A percentile compares a stretch with the other conserved stretches of the same genome.
Conservation (phyloP, 1,139 yeast genomes). For the Blastobotrys apis region DNA sequence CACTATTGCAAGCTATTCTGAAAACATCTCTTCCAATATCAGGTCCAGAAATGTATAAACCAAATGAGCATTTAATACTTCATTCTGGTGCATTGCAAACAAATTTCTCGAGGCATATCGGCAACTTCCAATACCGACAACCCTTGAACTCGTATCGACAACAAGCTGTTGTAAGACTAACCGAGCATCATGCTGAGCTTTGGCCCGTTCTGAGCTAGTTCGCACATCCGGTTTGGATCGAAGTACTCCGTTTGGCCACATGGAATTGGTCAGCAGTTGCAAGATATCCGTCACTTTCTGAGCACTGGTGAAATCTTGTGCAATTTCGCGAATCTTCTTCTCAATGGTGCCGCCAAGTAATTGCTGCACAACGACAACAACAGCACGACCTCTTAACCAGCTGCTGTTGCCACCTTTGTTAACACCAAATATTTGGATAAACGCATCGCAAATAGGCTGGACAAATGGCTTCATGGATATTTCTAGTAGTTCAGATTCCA, state of each 20-base stretch:
- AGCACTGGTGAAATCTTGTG: constrained; percentile 44
- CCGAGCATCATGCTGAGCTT: constrained; percentile 57
- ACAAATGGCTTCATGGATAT: constrained; percentile 53
- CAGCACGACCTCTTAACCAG: constrained; percentile 84
- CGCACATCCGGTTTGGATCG: constrained; percentile 36
- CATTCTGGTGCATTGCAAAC: constrained; percentile 71
- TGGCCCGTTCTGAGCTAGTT: constrained; percentile 48
- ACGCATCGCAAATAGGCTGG: constrained; percentile 75
- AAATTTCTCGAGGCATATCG: constrained; percentile 56
- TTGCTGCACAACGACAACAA: constrained; percentile 77
- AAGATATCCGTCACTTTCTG: constrained; percentile 48
- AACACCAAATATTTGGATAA: constrained; percentile 65
- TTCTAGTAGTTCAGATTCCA: background rate
- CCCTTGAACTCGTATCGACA: constrained; percentile 62
- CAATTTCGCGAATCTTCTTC: constrained; percentile 54
- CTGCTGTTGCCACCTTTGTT: constrained; percentile 47
- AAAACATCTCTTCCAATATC: constrained; percentile 43
- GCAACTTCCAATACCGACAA: constrained; percentile 68
- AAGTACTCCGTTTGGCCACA: constrained; percentile 62
- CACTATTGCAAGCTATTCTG: no score
- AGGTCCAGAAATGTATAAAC: constrained; percentile 55
- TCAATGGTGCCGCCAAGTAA: constrained; percentile 86
- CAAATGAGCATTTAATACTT: constrained; percentile 61
- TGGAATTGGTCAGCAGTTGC: constrained; percentile 40
- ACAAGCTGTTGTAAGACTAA: constrained; percentile 54